These are phyloP conservation scores for Sclerotinia trifoliorum DNA, from an alignment of 2,329 filamentous ascomycete species.

Conservation along the genomic window DNA sequence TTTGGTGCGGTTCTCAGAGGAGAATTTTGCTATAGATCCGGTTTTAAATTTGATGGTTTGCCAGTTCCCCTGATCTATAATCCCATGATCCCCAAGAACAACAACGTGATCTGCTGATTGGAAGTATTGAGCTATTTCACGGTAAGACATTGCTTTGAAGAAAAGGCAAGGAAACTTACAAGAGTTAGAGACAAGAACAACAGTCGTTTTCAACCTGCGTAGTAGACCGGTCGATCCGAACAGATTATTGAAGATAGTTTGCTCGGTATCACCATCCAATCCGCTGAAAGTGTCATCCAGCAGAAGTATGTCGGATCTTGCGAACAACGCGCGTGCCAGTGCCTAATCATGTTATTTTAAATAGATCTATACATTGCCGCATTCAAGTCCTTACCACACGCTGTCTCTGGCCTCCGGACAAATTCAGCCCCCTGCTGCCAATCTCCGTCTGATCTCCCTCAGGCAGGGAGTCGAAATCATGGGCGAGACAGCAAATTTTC, in stretches of 20 bases:
- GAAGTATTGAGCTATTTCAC: slow-evolving; percentile 40
- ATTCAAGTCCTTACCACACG: slow-evolving; percentile 39
- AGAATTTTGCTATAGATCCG: not conserved
- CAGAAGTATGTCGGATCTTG: slow-evolving; percentile 43
- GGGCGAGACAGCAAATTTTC: slow-evolving; percentile 30
- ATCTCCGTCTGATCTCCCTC: slow-evolving; percentile 43
- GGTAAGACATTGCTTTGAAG: slow-evolving; percentile 13
- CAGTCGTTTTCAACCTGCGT: slow-evolving; percentile 42
- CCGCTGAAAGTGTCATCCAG: slow-evolving; percentile 50
- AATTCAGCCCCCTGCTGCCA: slow-evolving; percentile 45
- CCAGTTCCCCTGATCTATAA: not conserved
- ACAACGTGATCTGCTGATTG: slow-evolving; percentile 45
- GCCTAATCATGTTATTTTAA: slow-evolving; percentile 30
- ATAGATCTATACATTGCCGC: not conserved
- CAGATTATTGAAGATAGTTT: slow-evolving; percentile 45
- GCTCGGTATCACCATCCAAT: slow-evolving; percentile 47
- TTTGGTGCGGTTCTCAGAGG: not conserved
- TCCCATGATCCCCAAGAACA: slow-evolving; percentile 32
- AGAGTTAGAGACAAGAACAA: slow-evolving; percentile 47
- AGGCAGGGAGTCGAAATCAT: slow-evolving; percentile 38
- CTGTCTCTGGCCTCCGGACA: slow-evolving; percentile 49
- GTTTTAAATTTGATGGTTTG: not conserved
- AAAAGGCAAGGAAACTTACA: slow-evolving; percentile 32
- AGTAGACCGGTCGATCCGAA: slow-evolving; percentile 46
- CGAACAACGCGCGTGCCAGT: slow-evolving; percentile 50